These are phyloP conservation scores for Amaranthus hypochondriacus DNA, from an alignment of 148 eudicot genomes.

Conservation along the genomic window DNA sequence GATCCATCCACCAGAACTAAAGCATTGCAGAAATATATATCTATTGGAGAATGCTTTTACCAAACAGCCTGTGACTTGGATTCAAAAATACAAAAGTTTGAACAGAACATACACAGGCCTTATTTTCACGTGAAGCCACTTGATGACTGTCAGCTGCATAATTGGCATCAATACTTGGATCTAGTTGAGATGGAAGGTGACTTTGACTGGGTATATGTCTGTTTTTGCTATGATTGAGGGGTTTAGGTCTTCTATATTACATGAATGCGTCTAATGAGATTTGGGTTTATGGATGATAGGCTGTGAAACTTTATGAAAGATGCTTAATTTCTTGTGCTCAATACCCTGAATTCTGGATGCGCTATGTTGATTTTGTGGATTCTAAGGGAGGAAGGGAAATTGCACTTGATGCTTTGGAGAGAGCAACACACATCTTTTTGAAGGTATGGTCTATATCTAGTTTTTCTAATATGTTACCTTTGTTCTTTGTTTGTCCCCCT, in stretches of 20 bases:
- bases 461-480: neutral
- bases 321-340: conserved; percentile 82
- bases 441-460: conserved; percentile 39
- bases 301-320: conserved; percentile 79
- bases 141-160: conserved; percentile 59
- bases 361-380: conserved; percentile 80
- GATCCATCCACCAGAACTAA: conserved; percentile 51
- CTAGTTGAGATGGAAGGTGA: conserved; percentile 72
- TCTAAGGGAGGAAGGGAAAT: conserved; percentile 76
- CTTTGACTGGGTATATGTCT: conserved; percentile 74
- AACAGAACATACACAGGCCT: conserved; percentile 49
- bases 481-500: no score
- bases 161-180: conserved; percentile 84
- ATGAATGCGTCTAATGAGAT: conserved; percentile 16
- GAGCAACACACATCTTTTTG: conserved; percentile 63
- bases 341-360: conserved; percentile 96
- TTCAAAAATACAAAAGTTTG: conserved; percentile 54
- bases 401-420: conserved; percentile 61
- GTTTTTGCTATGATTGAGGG: conserved; percentile 14
- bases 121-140: conserved; percentile 68
- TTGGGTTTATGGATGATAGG: conserved; percentile 39
- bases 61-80: conserved; percentile 51
- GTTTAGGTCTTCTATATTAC: conserved; percentile 12
- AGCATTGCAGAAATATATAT: conserved; percentile 54
- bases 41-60: conserved; percentile 54